phyloP scores from a whole-genome alignment of 1,284 basidiomycete genomes.

The Trichosporon ovoides region DNA sequence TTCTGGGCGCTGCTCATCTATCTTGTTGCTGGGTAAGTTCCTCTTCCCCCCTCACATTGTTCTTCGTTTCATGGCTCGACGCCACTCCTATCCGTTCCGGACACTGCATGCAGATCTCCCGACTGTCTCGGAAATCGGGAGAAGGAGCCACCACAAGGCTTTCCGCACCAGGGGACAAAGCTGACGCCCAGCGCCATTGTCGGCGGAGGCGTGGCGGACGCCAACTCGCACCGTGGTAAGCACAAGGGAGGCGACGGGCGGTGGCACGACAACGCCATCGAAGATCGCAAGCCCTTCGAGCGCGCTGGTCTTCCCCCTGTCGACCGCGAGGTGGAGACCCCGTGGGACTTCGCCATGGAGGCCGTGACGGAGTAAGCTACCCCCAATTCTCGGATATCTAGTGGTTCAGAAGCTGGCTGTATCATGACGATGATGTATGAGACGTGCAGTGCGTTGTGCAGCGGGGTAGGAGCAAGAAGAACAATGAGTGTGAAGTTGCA shows the following conservation, averaged over 20 bases:
- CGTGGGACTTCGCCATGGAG: background rate
- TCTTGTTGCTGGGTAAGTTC: slow-evolving; percentile 39
- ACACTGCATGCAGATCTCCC: too few species aligned
- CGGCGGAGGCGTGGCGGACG: slow-evolving; percentile 9
- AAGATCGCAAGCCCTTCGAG: background rate
- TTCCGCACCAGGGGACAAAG: too few species aligned
- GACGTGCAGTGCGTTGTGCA: too few species aligned
- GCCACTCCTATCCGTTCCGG: background rate
- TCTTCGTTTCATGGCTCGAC: too few species aligned
- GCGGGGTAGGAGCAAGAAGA: too few species aligned
- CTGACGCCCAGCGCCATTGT: slow-evolving; percentile 3
- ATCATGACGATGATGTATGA: too few species aligned
- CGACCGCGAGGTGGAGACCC: background rate
- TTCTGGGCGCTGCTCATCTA: slow-evolving; percentile 45
- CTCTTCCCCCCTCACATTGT: background rate
- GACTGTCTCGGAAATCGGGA: too few species aligned
- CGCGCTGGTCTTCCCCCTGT: background rate
- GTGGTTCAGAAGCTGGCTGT: too few species aligned
- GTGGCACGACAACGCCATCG: background rate
- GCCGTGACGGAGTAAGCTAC: background rate
- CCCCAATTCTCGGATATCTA: too few species aligned
- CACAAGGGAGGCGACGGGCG: background rate
- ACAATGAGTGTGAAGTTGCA: too few species aligned
- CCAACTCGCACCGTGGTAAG: slow-evolving; percentile 5
- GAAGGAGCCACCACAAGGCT: too few species aligned